These are phyloP conservation scores for Lathyrus aphaca DNA, from an alignment of 306 rosid species.

Conservation along the genomic window DNA sequence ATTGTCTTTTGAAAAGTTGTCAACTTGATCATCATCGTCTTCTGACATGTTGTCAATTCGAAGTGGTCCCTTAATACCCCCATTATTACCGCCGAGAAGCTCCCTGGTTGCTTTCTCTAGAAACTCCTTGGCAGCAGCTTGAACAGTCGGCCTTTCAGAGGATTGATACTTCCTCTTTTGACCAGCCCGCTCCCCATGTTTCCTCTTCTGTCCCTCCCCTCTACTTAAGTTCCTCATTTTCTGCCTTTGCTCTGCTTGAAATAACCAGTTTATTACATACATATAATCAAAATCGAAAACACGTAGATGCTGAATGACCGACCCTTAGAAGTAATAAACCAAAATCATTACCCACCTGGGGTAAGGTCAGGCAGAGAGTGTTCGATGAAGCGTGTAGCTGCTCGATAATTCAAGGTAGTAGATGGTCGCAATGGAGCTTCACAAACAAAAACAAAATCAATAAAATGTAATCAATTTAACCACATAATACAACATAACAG, in stretches of 20 bases:
- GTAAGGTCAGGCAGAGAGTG: constrained; percentile 92
- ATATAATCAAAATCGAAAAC: constrained; percentile 29
- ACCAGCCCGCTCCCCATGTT: constrained; percentile 51
- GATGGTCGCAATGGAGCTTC: constrained; percentile 89
- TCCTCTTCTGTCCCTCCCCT: constrained; percentile 58
- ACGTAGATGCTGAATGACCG: background rate
- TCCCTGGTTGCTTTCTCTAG: constrained; percentile 87
- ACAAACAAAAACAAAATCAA: constrained; percentile 50
- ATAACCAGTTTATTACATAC: constrained; percentile 30
- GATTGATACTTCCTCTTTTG: constrained; percentile 84
- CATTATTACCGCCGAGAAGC: constrained; percentile 65
- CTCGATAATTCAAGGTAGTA: constrained; percentile 72
- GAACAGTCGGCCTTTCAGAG: constrained; percentile 68
- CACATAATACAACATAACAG: no score
- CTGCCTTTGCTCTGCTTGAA: constrained; percentile 65
- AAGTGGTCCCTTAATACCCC: constrained; percentile 77
- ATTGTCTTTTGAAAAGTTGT: constrained; percentile 46
- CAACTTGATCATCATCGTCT: constrained; percentile 41
- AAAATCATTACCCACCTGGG: constrained; percentile 54
- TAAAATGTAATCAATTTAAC: constrained; percentile 8
- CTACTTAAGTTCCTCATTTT: constrained; percentile 72
- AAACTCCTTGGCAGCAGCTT: constrained; percentile 80
- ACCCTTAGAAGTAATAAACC: constrained; percentile 16
- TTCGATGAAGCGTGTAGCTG: constrained; percentile 90
- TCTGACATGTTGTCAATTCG: constrained; percentile 48